These are phyloP conservation scores for Chytriomyces confervae DNA, from an alignment of 192 early-diverging fungal genomes.

Conservation along the genomic window DNA sequence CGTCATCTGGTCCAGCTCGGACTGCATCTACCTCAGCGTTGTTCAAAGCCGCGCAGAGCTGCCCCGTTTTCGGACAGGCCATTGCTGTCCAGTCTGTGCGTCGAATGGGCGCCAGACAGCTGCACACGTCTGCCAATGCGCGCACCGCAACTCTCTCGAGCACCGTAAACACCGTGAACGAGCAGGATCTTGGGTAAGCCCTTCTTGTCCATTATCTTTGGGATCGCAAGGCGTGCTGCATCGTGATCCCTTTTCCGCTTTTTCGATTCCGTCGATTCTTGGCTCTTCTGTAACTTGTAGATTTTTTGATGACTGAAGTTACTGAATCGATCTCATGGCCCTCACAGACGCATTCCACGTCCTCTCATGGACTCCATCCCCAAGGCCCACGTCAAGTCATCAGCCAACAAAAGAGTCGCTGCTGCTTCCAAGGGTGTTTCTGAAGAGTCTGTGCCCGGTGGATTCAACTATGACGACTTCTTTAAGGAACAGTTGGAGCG, in stretches of 20 bases:
- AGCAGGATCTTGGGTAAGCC: neutral
- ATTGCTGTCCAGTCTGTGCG: constrained; percentile 64
- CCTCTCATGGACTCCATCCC: constrained; percentile 23
- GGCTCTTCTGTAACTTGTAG: neutral
- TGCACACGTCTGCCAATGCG: neutral
- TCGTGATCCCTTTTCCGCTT: no score
- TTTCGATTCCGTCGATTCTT: neutral
- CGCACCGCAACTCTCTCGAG: neutral
- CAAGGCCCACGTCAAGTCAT: neutral
- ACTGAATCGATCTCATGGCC: neutral
- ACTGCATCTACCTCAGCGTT: constrained; percentile 42
- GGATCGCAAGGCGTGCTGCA: no score
- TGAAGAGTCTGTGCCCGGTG: constrained; percentile 3
- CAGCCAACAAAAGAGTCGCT: neutral
- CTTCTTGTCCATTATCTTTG: neutral
- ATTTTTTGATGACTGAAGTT: neutral
- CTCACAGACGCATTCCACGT: neutral
- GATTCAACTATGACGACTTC: constrained; percentile 90
- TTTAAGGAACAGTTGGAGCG: constrained; percentile 87
- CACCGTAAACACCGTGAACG: neutral
- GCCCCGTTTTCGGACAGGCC: constrained; percentile 83
- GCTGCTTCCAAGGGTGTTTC: neutral
- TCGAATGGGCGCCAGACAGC: neutral
- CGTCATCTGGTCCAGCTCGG: neutral
- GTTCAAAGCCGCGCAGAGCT: constrained; percentile 67